Evolutionary conservation across 1,284 basidiomycete species (phyloP).

Genomic region (Malassezia furfur): DNA sequence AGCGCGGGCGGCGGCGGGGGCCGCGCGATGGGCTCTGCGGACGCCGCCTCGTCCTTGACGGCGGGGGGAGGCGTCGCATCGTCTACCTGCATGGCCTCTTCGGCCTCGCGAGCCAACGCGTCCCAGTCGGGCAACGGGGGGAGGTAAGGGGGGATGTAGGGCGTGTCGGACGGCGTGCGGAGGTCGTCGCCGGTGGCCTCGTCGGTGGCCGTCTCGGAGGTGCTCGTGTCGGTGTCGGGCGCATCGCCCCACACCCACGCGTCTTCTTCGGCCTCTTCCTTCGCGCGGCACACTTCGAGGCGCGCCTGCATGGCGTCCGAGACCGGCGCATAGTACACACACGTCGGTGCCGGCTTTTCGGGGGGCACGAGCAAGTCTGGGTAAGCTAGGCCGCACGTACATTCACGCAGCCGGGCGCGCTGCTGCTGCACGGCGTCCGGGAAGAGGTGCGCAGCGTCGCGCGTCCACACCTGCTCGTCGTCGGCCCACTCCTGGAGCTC

Average conservation of each 20-base stretch:
- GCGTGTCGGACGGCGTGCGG: not conserved
- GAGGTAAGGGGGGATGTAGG: slow-evolving; percentile 13
- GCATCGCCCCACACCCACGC: slow-evolving; percentile 1
- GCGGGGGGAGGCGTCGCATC: not conserved
- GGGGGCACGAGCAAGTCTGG: not conserved
- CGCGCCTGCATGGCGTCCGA: slow-evolving; percentile 2
- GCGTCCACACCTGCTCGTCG: slow-evolving; percentile 22
- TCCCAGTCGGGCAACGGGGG: slow-evolving; percentile 2
- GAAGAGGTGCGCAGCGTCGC: not conserved
- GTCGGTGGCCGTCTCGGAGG: too few relatives aligned
- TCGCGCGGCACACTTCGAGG: slow-evolving; percentile 2
- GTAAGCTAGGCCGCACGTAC: not conserved
- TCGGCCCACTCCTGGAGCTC: slow-evolving; percentile 32
- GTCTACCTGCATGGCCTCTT: not conserved
- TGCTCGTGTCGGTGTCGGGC: not conserved
- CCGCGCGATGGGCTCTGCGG: not conserved
- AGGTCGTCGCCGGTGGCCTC: not conserved
- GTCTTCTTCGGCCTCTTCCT: not conserved
- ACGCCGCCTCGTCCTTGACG: not conserved
- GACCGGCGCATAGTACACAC: not conserved
- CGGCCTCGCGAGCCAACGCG: not conserved
- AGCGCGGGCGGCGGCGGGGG: not conserved
- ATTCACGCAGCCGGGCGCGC: not conserved
- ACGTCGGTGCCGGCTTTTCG: not conserved
- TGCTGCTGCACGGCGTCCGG: not conserved